These are phyloP conservation scores for Citropsis articulata DNA, from an alignment of 345 rosid genomes.

Conservation along the genomic window DNA sequence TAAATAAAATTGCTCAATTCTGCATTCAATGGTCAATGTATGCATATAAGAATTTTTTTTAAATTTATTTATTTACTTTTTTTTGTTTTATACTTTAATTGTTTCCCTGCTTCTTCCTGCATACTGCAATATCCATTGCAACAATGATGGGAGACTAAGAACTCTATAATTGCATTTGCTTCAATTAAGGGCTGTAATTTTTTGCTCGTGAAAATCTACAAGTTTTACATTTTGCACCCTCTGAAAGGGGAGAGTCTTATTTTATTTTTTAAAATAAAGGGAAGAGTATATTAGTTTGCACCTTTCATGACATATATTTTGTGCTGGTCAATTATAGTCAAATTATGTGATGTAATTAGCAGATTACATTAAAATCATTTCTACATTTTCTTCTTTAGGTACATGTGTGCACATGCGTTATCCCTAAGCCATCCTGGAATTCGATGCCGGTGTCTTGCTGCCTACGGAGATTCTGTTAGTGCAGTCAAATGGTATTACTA, in stretches of 20 bases:
- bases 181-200: background rate
- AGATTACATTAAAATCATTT: background rate
- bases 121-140: background rate
- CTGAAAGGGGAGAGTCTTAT: too few species aligned
- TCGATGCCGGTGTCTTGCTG: slow-evolving; percentile 97
- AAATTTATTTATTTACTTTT: background rate
- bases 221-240: background rate
- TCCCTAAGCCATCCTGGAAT: slow-evolving; percentile 97
- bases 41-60: background rate
- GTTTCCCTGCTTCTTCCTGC: background rate
- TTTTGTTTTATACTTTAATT: background rate
- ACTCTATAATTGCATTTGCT: background rate
- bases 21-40: background rate
- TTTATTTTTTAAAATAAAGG: background rate
- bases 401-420: slow-evolving; percentile 96
- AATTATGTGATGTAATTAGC: background rate
- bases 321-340: background rate
- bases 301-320: background rate
- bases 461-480: slow-evolving; percentile 97
- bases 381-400: slow-evolving; percentile 42
- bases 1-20: background rate
- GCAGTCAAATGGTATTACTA: slow-evolving; percentile 85
- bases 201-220: background rate
- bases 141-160: background rate
- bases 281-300: background rate